phyloP scores from a whole-genome alignment of 768 basidiomycete genomes.

The Filobasidium floriforme region DNA sequence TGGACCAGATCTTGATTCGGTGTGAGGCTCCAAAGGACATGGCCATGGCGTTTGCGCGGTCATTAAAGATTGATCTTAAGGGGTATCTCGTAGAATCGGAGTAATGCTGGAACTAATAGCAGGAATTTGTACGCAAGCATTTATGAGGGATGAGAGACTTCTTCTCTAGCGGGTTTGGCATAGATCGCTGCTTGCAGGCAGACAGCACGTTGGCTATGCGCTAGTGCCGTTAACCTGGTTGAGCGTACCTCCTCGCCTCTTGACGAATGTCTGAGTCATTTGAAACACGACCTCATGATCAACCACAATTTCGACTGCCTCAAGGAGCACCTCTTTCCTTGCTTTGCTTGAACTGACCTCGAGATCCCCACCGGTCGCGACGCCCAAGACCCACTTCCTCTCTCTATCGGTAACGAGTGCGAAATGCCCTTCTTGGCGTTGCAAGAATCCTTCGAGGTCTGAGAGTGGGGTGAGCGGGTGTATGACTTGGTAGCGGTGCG shows the following conservation, averaged over 20 bases:
- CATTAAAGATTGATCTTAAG: slow-evolving; percentile 16
- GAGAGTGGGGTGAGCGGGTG: slow-evolving; percentile 70
- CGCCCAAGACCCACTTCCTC: slow-evolving; percentile 44
- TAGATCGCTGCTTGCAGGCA: background rate
- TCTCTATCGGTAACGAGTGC: slow-evolving; percentile 63
- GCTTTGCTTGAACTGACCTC: slow-evolving; percentile 31
- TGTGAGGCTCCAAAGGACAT: slow-evolving; percentile 33
- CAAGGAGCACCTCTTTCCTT: background rate
- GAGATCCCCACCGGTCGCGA: slow-evolving; percentile 40
- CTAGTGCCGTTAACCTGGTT: background rate
- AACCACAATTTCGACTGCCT: background rate
- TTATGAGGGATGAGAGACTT: background rate
- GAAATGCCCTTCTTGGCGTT: slow-evolving; percentile 14
- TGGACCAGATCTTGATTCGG: slow-evolving; percentile 40
- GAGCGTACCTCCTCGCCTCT: background rate
- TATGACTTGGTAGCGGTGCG: slow-evolving; percentile 50
- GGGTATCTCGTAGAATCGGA: slow-evolving; percentile 20
- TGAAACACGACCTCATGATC: background rate
- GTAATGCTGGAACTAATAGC: background rate
- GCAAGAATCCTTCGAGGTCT: slow-evolving; percentile 72
- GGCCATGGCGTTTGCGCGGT: slow-evolving; percentile 14
- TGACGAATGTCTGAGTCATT: background rate
- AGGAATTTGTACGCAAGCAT: too few species aligned
- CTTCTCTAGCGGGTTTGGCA: background rate
- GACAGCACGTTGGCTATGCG: background rate